phyloP scores from a whole-genome alignment of 345 rosid species.

The Camelina hispida region DNA sequence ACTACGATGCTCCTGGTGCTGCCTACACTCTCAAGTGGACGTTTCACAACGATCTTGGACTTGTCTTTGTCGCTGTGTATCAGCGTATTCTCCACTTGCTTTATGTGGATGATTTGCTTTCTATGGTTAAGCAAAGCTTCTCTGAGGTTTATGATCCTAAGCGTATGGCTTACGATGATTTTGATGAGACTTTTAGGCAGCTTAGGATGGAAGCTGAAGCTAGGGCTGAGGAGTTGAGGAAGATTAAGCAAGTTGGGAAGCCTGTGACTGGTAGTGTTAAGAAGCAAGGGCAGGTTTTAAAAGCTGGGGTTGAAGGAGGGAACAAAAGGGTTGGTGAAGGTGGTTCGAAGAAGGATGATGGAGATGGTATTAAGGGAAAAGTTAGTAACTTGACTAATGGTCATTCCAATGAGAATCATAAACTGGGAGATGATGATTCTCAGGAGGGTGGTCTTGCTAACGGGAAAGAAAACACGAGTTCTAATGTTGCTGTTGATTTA shows the following conservation, averaged over 20 bases:
- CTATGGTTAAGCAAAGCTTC: slow-evolving; percentile 75
- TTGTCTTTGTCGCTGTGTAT: slow-evolving; percentile 95
- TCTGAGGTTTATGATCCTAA: slow-evolving; percentile 82
- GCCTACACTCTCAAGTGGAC: slow-evolving; percentile 97
- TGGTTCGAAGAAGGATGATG: slow-evolving; percentile 56
- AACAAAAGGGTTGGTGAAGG: slow-evolving; percentile 51
- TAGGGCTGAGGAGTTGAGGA: slow-evolving; percentile 83
- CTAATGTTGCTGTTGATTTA: slow-evolving; percentile 79
- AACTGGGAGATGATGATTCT: slow-evolving; percentile 52
- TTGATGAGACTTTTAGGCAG: slow-evolving; percentile 89
- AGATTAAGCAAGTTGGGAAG: slow-evolving; percentile 63
- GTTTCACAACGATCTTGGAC: slow-evolving; percentile 92
- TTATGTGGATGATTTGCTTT: slow-evolving; percentile 90
- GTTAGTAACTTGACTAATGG: slow-evolving; percentile 66
- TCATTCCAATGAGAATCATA: slow-evolving; percentile 57
- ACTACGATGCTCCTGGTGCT: slow-evolving; percentile 80
- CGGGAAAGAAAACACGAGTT: slow-evolving; percentile 79
- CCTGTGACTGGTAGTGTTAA: slow-evolving; percentile 52
- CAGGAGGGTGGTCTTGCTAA: slow-evolving; percentile 59
- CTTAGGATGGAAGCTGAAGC: slow-evolving; percentile 93
- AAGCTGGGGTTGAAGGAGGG: slow-evolving; percentile 67
- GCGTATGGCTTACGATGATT: slow-evolving; percentile 61
- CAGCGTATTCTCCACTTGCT: slow-evolving; percentile 90
- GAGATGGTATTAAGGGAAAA: slow-evolving; percentile 58
- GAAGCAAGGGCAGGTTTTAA: slow-evolving; percentile 66